Percentiles rank a stretch among this genome's conserved stretches.
Evolutionary conservation across 352 stramenopile genomes (phyloP).

Genomic region (Pythium monospermum): DNA sequence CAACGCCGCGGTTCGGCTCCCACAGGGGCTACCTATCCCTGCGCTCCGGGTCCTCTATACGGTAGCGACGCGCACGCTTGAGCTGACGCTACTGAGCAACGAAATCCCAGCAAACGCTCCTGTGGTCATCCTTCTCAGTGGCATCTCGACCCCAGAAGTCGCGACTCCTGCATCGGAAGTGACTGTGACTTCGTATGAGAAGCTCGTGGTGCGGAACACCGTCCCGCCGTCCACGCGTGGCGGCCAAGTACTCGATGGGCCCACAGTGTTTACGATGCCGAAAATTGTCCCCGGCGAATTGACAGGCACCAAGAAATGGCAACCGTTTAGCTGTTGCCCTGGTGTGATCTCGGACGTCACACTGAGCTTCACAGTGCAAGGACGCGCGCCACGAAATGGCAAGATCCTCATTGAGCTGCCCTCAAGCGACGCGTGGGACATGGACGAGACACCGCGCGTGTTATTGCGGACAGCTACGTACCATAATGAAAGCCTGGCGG

Average conservation of each 20-base stretch:
- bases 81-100: constrained; percentile 48
- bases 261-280: constrained; percentile 34
- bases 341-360: constrained; percentile 42
- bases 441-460: constrained; percentile 40
- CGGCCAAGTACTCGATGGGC: constrained; percentile 62
- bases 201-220: constrained; percentile 43
- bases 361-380: constrained; percentile 41
- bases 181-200: constrained; percentile 59
- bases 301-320: constrained; percentile 36
- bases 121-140: constrained; percentile 43
- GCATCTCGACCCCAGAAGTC: constrained; percentile 46
- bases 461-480: constrained; percentile 30
- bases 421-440: constrained; percentile 50
- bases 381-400: constrained; percentile 30
- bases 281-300: constrained; percentile 51
- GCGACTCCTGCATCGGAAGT: constrained; percentile 42
- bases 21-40: constrained; percentile 19
- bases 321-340: constrained; percentile 56
- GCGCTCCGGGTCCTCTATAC: constrained; percentile 34
- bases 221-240: constrained; percentile 49
- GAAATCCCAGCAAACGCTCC: constrained; percentile 33
- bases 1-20: constrained; percentile 33
- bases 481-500: constrained; percentile 25
- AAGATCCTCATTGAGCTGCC: constrained; percentile 53
- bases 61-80: constrained; percentile 29